Conservation (phyloP, 1,139 yeast genomes). For the Saccharomyces pastorianus region DNA sequence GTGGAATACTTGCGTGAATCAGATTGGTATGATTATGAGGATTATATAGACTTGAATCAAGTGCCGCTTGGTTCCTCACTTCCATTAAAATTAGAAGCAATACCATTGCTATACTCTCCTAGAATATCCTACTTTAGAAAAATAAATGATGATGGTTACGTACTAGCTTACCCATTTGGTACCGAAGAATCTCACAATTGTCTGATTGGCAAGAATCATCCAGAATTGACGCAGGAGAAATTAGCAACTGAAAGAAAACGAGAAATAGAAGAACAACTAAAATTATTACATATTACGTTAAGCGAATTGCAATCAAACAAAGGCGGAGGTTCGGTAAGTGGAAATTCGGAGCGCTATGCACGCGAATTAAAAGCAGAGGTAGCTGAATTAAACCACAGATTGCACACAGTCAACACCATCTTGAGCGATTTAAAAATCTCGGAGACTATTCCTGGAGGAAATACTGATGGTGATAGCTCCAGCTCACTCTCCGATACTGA, state of each 20-base stretch:
- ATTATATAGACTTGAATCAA: slow-evolving; percentile 63
- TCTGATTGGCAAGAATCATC: slow-evolving; percentile 47
- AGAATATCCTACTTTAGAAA: slow-evolving; percentile 71
- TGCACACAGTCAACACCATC: slow-evolving; percentile 33
- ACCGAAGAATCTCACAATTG: slow-evolving; percentile 59
- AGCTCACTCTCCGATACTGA: background rate
- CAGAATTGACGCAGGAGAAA: slow-evolving; percentile 45
- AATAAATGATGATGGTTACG: slow-evolving; percentile 42
- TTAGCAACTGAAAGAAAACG: slow-evolving; percentile 38
- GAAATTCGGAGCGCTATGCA: slow-evolving; percentile 10
- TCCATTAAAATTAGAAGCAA: slow-evolving; percentile 48
- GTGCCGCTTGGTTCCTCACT: slow-evolving; percentile 41
- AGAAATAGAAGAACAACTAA: slow-evolving; percentile 37
- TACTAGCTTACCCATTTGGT: slow-evolving; percentile 60
- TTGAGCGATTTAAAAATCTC: slow-evolving; percentile 30
- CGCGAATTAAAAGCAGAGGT: slow-evolving; percentile 32
- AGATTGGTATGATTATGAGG: slow-evolving; percentile 73
- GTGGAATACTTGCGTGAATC: slow-evolving; percentile 31
- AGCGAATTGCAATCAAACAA: slow-evolving; percentile 5
- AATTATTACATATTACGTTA: slow-evolving; percentile 9
- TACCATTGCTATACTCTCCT: slow-evolving; percentile 66
- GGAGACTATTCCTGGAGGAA: slow-evolving; percentile 26
- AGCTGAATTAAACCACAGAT: slow-evolving; percentile 34
- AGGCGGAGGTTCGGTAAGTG: slow-evolving; percentile 5
- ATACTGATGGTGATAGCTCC: slow-evolving; percentile 15